Conservation (phyloP, 2,329 filamentous ascomycete species). For the Hypoxylon sp. region DNA sequence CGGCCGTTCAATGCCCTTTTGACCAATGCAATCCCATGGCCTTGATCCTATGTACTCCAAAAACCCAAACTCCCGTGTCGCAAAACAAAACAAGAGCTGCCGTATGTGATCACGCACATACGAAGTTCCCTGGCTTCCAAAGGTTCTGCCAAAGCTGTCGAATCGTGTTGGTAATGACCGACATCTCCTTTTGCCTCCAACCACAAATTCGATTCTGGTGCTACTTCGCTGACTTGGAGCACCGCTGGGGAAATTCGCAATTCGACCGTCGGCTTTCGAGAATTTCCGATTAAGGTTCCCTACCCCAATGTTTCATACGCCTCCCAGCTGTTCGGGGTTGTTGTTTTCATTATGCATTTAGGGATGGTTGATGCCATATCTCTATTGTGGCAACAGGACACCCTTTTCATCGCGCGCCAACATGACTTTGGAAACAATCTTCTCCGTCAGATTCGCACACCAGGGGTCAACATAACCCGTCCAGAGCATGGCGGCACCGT, state of each 20-base stretch:
- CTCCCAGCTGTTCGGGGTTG: slow-evolving; percentile 2
- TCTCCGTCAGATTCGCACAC: slow-evolving; percentile 60
- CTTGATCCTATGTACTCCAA: slow-evolving; percentile 38
- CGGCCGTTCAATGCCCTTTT: slow-evolving; percentile 29
- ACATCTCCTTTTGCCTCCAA: background rate
- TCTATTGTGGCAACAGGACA: slow-evolving; percentile 50
- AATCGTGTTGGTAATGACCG: background rate
- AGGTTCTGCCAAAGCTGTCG: slow-evolving; percentile 7
- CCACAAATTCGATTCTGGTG: background rate
- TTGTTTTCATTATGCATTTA: slow-evolving; percentile 21
- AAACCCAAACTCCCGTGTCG: slow-evolving; percentile 29
- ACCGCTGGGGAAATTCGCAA: too few relatives aligned
- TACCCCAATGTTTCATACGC: slow-evolving; percentile 11
- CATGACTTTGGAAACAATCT: slow-evolving; percentile 51
- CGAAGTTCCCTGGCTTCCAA: slow-evolving; percentile 1
- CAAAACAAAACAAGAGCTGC: slow-evolving; percentile 26
- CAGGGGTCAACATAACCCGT: slow-evolving; percentile 66
- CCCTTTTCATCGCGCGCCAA: slow-evolving; percentile 52
- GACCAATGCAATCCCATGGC: slow-evolving; percentile 36
- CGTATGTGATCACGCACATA: slow-evolving; percentile 30
- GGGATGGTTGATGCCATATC: slow-evolving; percentile 18
- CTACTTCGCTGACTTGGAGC: background rate
- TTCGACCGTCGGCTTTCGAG: background rate
- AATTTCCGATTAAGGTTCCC: background rate
- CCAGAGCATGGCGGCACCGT: slow-evolving; percentile 63